These are phyloP conservation scores for Steccherinum ochraceum DNA, from an alignment of 768 basidiomycete species.

Conservation along the genomic window DNA sequence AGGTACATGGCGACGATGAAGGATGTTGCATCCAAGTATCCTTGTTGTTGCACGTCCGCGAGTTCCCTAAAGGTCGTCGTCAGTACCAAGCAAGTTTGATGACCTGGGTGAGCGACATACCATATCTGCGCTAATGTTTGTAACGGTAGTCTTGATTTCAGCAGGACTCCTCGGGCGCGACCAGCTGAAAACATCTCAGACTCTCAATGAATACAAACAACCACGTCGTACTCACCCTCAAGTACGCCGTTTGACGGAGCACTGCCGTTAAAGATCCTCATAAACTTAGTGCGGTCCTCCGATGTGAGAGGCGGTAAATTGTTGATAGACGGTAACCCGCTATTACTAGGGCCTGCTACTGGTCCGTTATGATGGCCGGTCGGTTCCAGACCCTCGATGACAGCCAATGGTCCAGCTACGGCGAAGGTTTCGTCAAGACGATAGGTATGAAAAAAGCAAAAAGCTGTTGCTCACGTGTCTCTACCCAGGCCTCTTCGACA, in stretches of 20 bases:
- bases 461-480: neutral
- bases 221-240: too few relatives aligned
- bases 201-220: neutral
- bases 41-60: slow-evolving; percentile 52
- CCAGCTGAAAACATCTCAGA: slow-evolving; percentile 39
- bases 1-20: slow-evolving; percentile 71
- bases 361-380: neutral
- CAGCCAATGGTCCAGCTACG: slow-evolving; percentile 48
- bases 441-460: neutral
- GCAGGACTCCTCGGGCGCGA: slow-evolving; percentile 56
- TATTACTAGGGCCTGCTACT: neutral
- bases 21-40: slow-evolving; percentile 56
- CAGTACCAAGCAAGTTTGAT: neutral
- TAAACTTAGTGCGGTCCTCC: slow-evolving; percentile 49
- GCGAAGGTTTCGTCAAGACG: neutral
- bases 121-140: slow-evolving; percentile 14
- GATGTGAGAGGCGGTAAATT: slow-evolving; percentile 40
- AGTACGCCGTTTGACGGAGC: slow-evolving; percentile 49
- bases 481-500: slow-evolving; percentile 41
- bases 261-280: slow-evolving; percentile 43
- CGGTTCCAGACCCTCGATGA: slow-evolving; percentile 27
- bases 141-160: slow-evolving; percentile 45
- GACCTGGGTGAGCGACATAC: slow-evolving; percentile 2
- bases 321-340: slow-evolving; percentile 6
- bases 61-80: slow-evolving; percentile 39